Conservation (phyloP, 768 basidiomycete genomes). For the Kwoniella pini region DNA sequence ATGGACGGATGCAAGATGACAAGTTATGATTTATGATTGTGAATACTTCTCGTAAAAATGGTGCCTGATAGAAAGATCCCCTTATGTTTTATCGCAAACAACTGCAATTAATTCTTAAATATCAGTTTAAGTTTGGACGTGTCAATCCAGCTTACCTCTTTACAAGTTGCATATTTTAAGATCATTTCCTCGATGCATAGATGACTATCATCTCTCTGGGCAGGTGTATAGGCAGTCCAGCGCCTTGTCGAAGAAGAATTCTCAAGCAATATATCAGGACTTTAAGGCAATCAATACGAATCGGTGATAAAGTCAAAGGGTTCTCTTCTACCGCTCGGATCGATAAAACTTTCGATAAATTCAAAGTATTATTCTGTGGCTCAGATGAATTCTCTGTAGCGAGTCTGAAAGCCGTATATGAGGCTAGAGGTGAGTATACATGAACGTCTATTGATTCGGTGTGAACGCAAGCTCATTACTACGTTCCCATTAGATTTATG, state of each 20-base stretch:
- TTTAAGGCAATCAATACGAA: neutral
- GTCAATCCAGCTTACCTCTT: too few species aligned
- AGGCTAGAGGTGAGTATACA: slow-evolving; percentile 62
- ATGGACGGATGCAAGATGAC: neutral
- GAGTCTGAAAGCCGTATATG: slow-evolving; percentile 67
- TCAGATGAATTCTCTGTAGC: slow-evolving; percentile 83
- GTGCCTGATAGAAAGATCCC: neutral
- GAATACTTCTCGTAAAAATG: neutral
- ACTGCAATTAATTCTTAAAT: too few species aligned
- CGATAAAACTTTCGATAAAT: neutral
- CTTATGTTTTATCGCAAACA: too few species aligned
- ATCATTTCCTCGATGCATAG: too few species aligned
- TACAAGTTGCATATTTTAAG: too few species aligned
- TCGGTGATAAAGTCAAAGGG: neutral
- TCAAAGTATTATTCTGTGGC: slow-evolving; percentile 74
- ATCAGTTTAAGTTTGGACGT: too few species aligned
- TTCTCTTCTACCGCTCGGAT: neutral
- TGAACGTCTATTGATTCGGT: too few species aligned
- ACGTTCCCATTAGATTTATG: slow-evolving; percentile 66
- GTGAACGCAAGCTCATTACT: neutral
- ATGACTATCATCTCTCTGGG: too few species aligned
- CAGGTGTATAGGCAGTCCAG: too few species aligned
- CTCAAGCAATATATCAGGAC: too few species aligned
- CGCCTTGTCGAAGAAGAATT: too few species aligned
- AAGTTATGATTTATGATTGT: neutral